Conservation (phyloP, 768 basidiomycete genomes). For the Tricholoma matsutake region DNA sequence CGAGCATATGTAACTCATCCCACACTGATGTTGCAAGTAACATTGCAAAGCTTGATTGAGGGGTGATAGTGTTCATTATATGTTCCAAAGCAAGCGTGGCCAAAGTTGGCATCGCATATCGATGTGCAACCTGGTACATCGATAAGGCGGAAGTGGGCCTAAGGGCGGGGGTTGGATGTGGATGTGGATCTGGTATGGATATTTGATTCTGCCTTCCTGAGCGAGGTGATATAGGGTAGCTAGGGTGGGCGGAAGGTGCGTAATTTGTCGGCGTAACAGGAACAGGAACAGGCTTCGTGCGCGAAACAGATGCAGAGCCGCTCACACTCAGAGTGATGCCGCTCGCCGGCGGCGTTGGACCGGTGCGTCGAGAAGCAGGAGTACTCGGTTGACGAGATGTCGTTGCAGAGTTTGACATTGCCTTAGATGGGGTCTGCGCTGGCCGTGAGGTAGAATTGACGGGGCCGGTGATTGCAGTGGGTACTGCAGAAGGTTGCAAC, state of each 20-base stretch:
- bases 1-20: conserved; percentile 59
- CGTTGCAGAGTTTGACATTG: not conserved
- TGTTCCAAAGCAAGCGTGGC: conserved; percentile 69
- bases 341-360: conserved; percentile 19
- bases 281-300: conserved; percentile 40
- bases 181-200: conserved; percentile 60
- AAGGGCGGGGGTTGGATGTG: conserved; percentile 62
- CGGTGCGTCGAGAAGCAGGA: conserved; percentile 22
- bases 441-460: conserved; percentile 11
- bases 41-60: conserved; percentile 62
- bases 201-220: conserved; percentile 33
- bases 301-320: conserved; percentile 26
- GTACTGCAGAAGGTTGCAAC: conserved; percentile 17
- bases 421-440: conserved; percentile 5
- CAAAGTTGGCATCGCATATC: conserved; percentile 66
- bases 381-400: conserved; percentile 12
- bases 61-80: conserved; percentile 66
- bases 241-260: conserved; percentile 30
- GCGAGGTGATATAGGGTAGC: conserved; percentile 48
- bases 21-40: conserved; percentile 66
- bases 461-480: conserved; percentile 17
- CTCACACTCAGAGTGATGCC: conserved; percentile 19
- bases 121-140: conserved; percentile 75
- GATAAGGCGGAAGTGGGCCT: conserved; percentile 68
- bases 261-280: conserved; percentile 33